phyloP scores from a whole-genome alignment of 1,284 basidiomycete species.

The Trichosporon sp. region DNA sequence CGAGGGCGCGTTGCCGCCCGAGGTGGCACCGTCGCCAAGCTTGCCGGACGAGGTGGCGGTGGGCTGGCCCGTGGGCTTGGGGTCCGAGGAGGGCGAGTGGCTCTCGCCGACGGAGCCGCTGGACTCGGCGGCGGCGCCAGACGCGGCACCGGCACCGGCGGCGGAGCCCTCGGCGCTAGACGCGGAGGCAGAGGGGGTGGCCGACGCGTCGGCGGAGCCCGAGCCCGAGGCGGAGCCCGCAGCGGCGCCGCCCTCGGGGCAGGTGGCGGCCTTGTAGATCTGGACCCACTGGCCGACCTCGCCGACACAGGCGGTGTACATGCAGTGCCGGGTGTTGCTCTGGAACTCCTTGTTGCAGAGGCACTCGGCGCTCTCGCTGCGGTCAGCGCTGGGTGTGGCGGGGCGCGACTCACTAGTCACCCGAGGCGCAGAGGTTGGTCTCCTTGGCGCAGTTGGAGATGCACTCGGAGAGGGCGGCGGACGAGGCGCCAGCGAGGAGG shows the following conservation, averaged over 20 bases:
- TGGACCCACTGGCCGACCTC: background rate
- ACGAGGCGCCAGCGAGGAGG: conserved; percentile 20
- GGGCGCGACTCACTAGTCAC: background rate
- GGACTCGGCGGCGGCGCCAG: background rate
- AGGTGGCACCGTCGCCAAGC: background rate
- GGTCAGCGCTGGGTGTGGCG: background rate
- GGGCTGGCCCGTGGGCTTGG: background rate
- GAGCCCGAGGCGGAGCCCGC: background rate
- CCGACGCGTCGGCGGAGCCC: background rate
- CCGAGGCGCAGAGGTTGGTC: background rate
- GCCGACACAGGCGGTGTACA: conserved; percentile 5
- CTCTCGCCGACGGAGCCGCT: background rate
- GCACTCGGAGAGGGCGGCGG: conserved; percentile 6
- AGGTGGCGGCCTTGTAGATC: background rate
- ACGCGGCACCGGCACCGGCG: background rate
- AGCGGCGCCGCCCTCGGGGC: background rate
- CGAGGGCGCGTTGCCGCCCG: background rate
- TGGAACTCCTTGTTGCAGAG: conserved; percentile 7
- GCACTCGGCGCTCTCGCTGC: conserved; percentile 2
- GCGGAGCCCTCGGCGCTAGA: background rate
- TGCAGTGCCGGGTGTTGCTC: conserved; percentile 1
- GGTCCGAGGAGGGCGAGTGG: background rate
- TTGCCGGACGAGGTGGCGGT: background rate
- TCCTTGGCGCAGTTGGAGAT: conserved; percentile 7
- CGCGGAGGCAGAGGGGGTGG: background rate